Base-by-base conservation (phyloP, 345 rosid species). In the Cochlearia excelsa region DNA sequence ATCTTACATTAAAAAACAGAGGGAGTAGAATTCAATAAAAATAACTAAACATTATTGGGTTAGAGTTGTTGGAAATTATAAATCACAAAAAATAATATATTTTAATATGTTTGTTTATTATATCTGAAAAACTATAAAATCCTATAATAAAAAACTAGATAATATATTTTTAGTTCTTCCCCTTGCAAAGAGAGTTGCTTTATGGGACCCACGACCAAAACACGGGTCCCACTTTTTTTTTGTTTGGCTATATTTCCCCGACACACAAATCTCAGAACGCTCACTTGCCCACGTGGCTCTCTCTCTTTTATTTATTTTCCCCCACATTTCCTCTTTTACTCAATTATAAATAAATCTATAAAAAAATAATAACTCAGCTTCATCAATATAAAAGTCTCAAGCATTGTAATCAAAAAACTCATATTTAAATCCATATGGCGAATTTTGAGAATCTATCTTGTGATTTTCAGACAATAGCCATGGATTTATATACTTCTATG, bases 221-320 rank as follows among this genome's bases (percentile, higher is more conserved):
- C 62, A 47, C 6, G 26, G 67, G 46, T 11, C 67, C 68, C 51
- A 69, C 63, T 46, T 61, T 45, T 61, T 45, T 51, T 23, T 54
- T 61, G 73, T 61, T 61, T 48, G 67, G 67, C 58, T 51, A 54
- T 61, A 61, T 28, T 57, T 54, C 59, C 61, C 73, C 73, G 62
- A 68, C 67, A 68, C 51, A 10, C 67, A 61, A 69, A 70, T 70
- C 74, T 43, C 49, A 63, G 46, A 63, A 56, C 29, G 41, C 50
- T 70, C 64, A 63, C 64, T 63, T 70, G 44, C 46, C 74, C 74
- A 57, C 69, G 69, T 70, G 69, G 51, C 74, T 37, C 53, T 3
- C 60, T 39, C 61, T 47, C 33, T 50, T 27, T 7, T 10, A 9
- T 37, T 38, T 9, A 6, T n/a, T 54, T 2, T 45, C 35, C 5